Conservation (phyloP, 1,139 yeast genomes). For the Chernovozyma aurita region DNA sequence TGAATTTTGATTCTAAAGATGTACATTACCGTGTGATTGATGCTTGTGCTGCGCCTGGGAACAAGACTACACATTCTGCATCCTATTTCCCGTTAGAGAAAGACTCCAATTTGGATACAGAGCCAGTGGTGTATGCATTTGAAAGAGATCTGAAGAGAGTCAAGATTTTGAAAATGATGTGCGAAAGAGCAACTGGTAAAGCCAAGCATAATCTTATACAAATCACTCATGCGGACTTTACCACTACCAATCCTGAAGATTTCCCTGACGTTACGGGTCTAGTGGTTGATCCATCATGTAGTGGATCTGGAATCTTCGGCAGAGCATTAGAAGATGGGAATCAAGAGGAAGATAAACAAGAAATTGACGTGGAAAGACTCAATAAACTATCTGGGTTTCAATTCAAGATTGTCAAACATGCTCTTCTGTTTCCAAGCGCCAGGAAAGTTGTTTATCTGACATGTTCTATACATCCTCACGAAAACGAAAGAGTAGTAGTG, state of each 20-base stretch:
- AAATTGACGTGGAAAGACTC: slow-evolving; percentile 54
- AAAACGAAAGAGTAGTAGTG: slow-evolving; percentile 86
- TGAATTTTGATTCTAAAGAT: slow-evolving; percentile 47
- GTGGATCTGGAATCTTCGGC: slow-evolving; percentile 96
- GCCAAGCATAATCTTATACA: slow-evolving; percentile 44
- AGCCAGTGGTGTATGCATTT: slow-evolving; percentile 63
- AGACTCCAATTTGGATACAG: background rate
- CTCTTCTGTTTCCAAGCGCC: slow-evolving; percentile 75
- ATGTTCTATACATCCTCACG: slow-evolving; percentile 90
- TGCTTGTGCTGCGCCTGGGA: slow-evolving; percentile 98
- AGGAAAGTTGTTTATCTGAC: slow-evolving; percentile 86
- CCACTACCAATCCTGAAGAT: slow-evolving; percentile 58
- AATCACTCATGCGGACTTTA: slow-evolving; percentile 81
- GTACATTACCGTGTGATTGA: slow-evolving; percentile 66
- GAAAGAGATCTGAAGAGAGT: slow-evolving; percentile 79
- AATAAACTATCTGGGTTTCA: slow-evolving; percentile 80
- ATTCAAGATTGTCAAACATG: slow-evolving; percentile 81
- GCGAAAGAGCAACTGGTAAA: slow-evolving; percentile 68
- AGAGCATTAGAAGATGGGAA: slow-evolving; percentile 57
- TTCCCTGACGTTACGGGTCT: slow-evolving; percentile 69
- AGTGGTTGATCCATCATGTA: slow-evolving; percentile 94
- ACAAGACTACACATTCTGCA: slow-evolving; percentile 91
- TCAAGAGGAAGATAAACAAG: slow-evolving; percentile 34
- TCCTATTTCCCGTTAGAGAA: slow-evolving; percentile 35
- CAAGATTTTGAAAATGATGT: slow-evolving; percentile 70